Evolutionary conservation across 176 grass and related monocot species (phyloP), one percentile per base, ranked within the genome.

Genomic region (Eragrostis nindensis): DNA sequence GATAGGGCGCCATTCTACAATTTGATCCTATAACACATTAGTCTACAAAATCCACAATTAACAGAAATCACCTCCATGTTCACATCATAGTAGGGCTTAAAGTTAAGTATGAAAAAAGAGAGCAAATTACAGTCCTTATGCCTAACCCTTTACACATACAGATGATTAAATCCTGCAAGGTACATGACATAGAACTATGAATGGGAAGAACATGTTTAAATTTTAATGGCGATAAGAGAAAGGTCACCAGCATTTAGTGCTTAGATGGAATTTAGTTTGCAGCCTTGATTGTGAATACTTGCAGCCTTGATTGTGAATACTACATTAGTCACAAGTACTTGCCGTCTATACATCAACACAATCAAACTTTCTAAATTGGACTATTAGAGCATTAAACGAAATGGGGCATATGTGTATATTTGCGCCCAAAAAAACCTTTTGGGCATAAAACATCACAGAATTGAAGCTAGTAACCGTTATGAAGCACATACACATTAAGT

Each of bases 11-110:
- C 61, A 38, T 32, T 60, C 46, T 44, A 66, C 41, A 74, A 74
- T 59, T 43, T 74, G 70, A 74, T 65, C 59, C 12, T 54, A 48
- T 11, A 83, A 27, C 73, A 15, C 48, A 73, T 56, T 60, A 68
- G 41, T 21, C 10, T 59, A 42, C 71, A 70, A 75, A 69, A 69
- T 14, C 8, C 9, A 50, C 47, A 61, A 50, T 13, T 9, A 70
- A 76, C 30, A 69, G 30, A 68, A 47, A 59, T 48, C 11, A 15
- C 46, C 46, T 48, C 26, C 42, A 5, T 27, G 45, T 48, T 48
- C 13, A 14, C 27, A 80, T 19, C 47, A 46, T 18, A 38, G 3
- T 42, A 66, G 44, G 29, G 62, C 76, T 0, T 8, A n/a, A n/a
- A 22, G 7, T 39, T 39, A 3, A 8, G 0, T 19, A 32, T 6